Percentiles rank a stretch among this genome's conserved stretches.
Conservation (phyloP, 1,284 basidiomycete genomes). For the Moesziomyces sp. region DNA sequence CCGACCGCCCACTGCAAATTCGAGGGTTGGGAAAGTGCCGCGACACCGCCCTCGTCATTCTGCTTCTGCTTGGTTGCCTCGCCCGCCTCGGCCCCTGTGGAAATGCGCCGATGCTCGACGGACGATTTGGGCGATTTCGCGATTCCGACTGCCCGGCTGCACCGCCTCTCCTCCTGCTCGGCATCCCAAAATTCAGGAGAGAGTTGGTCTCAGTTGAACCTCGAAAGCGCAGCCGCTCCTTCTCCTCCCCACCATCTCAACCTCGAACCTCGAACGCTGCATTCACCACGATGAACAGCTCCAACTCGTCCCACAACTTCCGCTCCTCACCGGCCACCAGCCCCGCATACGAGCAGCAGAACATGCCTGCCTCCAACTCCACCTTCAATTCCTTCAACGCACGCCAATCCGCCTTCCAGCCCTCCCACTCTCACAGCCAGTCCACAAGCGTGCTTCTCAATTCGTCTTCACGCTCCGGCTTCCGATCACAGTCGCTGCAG, state of each 20-base stretch:
- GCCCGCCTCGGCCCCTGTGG: no score
- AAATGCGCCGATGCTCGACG: no score
- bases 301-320: slow-evolving; percentile 19
- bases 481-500: no score
- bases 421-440: slow-evolving; percentile 34
- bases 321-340: slow-evolving; percentile 7
- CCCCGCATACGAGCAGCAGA: slow-evolving; percentile 23
- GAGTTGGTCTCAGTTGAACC: slow-evolving; percentile 10
- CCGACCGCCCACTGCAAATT: no score
- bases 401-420: slow-evolving; percentile 30
- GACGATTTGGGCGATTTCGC: no score
- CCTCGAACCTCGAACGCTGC: neutral
- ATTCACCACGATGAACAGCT: slow-evolving; percentile 20
- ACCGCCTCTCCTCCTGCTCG: no score
- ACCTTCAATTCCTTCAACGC: slow-evolving; percentile 16
- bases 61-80: no score
- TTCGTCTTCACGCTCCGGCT: slow-evolving; percentile 11
- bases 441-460: slow-evolving; percentile 45
- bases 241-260: neutral
- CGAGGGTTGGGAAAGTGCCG: no score
- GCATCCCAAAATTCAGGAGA: neutral
- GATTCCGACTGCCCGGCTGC: no score
- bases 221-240: neutral
- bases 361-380: slow-evolving; percentile 16
- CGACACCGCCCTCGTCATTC: no score